Evolutionary conservation across 2,329 filamentous ascomycete species (phyloP), one percentile per base, ranked within the genome.

Genomic region (Curvularia sp.): DNA sequence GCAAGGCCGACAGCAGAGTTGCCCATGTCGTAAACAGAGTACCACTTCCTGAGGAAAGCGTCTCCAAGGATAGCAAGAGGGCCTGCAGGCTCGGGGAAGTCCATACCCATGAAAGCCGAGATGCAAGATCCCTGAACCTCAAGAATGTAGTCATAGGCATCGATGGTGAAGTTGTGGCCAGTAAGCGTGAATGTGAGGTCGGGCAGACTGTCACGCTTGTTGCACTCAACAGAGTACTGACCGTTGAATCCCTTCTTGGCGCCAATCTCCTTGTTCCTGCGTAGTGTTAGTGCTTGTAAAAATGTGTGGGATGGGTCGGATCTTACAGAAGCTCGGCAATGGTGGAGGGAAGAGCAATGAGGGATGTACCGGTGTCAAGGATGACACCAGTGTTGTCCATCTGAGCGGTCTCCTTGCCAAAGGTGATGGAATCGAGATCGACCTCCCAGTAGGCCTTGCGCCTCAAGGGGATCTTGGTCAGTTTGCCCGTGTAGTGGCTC

Each of bases 371-470:
- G 55, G 95, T 99, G 85, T 99, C 95, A 61, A 99, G 91, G 67
- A 99, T 97, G 72, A 93, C 92, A 82, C 95, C 96, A 58, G 93
- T 97, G 84, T 92, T 88, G 66, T 98, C 94, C 65, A 98, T 88
- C 79, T 97, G 90, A 61, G 93, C 93, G 67, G 87, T 89, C 75
- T 91, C 87, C 53, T 93, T 86, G 71, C 95, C 96, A 65, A 97
- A 92, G 55, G 90, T 88, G 81, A 99, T 95, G 65, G 92, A 85
- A 74, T 98, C 89, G 62, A 99, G 88, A 74, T 98, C 93, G 55
- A 99, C 94, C 86, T 99, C 95, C 95, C 95, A 99, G 87, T 99
- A 99, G 49, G 95, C 95, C 89, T 98, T 98, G 78, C 95, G 92
- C 79, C 95, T 92, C 70, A 99, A 87, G 55, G 95, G 95, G 69